phyloP scores from a whole-genome alignment of 257 asterid species.

The Ballota nigra region DNA sequence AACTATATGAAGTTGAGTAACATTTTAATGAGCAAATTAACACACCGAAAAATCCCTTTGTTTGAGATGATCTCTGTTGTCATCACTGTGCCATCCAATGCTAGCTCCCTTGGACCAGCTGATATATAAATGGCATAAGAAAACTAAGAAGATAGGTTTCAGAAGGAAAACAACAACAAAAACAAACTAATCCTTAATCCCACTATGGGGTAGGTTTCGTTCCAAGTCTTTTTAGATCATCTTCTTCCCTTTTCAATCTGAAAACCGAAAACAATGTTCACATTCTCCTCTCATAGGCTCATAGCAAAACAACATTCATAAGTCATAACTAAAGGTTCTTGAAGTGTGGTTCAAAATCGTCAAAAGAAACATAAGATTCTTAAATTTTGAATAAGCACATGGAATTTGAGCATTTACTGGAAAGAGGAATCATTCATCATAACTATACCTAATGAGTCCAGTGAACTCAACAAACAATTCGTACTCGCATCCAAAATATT shows the following conservation, averaged over 20 bases:
- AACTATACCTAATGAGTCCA: constrained; percentile 71
- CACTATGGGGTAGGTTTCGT: not conserved
- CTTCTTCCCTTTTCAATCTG: not conserved
- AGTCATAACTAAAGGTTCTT: not conserved
- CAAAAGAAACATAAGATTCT: not conserved
- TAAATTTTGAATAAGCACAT: not conserved
- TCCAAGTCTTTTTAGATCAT: not conserved
- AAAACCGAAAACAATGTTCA: not conserved
- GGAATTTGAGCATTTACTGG: not conserved
- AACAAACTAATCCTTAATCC: not conserved
- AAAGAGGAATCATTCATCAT: not conserved
- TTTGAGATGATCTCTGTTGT: constrained; percentile 81
- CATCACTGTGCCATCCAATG: constrained; percentile 98
- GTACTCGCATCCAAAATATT: constrained; percentile 68
- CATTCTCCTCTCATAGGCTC: not conserved
- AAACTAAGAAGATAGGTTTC: not conserved
- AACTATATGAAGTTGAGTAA: not conserved
- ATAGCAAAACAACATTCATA: not conserved
- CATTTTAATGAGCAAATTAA: constrained; percentile 12
- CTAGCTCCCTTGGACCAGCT: constrained; percentile 94
- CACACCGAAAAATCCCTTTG: constrained; percentile 85
- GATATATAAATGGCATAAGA: constrained; percentile 20
- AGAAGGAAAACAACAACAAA: not conserved
- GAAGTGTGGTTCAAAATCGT: not conserved
- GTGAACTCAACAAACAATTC: constrained; percentile 90